Conservation (phyloP, 352 stramenopile genomes). For the Phytophthora nicotianae region DNA sequence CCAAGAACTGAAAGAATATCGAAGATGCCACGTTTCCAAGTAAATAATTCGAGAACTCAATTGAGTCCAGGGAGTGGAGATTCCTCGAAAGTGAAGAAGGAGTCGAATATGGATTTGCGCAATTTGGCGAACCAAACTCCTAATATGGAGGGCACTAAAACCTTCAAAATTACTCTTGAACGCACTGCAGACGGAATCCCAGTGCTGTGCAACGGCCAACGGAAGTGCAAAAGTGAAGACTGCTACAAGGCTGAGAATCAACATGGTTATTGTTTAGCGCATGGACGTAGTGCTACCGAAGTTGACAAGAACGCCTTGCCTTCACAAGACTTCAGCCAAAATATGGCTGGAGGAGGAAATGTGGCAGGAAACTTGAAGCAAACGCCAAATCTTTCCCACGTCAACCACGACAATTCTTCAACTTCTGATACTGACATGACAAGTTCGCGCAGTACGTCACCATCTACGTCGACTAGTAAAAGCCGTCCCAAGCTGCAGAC, state of each 20-base stretch:
- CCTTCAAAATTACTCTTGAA: not conserved
- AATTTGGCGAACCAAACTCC: not conserved
- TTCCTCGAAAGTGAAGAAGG: not conserved
- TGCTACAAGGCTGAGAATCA: constrained; percentile 17
- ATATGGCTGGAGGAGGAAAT: not conserved
- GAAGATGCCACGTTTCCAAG: not conserved
- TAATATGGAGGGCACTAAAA: not conserved
- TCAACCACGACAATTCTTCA: constrained; percentile 4
- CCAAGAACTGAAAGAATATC: not conserved
- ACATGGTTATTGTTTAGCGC: constrained; percentile 2
- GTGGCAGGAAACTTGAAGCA: not conserved
- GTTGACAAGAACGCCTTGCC: constrained; percentile 10
- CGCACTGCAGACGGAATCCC: constrained; percentile 4
- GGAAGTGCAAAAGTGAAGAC: constrained; percentile 11
- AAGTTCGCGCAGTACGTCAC: not conserved
- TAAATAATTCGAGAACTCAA: not conserved
- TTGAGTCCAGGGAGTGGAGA: not conserved
- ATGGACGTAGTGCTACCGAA: constrained; percentile 8
- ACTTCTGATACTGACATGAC: not conserved
- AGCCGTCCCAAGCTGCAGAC: constrained; percentile 16
- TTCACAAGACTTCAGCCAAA: constrained; percentile 2
- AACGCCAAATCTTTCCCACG: not conserved
- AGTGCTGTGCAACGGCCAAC: constrained; percentile 16
- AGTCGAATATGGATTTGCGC: not conserved
- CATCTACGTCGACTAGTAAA: not conserved